Evolutionary conservation across 805 yeast genomes (phyloP).

Genomic region (Cyberlindnera subsufficiens): DNA sequence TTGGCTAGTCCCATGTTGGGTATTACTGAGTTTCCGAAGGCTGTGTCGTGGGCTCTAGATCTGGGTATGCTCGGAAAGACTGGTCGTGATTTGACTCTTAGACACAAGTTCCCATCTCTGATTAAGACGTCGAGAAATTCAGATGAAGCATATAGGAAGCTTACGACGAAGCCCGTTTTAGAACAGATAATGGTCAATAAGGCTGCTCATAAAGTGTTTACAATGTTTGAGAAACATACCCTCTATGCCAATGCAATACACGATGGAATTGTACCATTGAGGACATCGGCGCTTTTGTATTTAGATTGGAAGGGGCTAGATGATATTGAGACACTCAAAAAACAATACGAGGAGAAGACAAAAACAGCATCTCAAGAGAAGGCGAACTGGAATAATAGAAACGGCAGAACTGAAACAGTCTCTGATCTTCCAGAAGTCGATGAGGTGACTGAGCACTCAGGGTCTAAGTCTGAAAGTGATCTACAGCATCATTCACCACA

Average conservation of each 20-base stretch:
- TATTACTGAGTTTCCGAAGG: conserved; percentile 81
- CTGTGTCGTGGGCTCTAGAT: conserved; percentile 76
- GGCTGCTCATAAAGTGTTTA: conserved; percentile 51
- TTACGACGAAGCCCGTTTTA: conserved; percentile 53
- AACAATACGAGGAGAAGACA: conserved; percentile 12
- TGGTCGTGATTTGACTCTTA: conserved; percentile 82
- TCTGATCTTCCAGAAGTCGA: conserved; percentile 7
- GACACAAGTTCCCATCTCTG: conserved; percentile 29
- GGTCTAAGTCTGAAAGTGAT: too few relatives aligned
- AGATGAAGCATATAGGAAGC: conserved; percentile 7
- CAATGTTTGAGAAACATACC: conserved; percentile 63
- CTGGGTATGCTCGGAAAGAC: conserved; percentile 90
- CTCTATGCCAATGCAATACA: conserved; percentile 84
- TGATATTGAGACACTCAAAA: conserved; percentile 34
- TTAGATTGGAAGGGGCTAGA: conserved; percentile 78
- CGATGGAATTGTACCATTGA: conserved; percentile 93
- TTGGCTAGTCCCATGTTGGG: conserved; percentile 90
- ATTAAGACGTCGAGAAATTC: conserved; percentile 6
- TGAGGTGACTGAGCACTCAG: too few relatives aligned
- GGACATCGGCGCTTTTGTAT: conserved; percentile 82
- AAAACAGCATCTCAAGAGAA: neutral
- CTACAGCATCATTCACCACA: neutral
- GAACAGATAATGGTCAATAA: conserved; percentile 73
- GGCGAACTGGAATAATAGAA: neutral
- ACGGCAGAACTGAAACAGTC: conserved; percentile 6